Percentiles rank a stretch among this genome's conserved stretches.
phyloP scores from a whole-genome alignment of 805 yeast species.

The Metschnikowia borealis region DNA sequence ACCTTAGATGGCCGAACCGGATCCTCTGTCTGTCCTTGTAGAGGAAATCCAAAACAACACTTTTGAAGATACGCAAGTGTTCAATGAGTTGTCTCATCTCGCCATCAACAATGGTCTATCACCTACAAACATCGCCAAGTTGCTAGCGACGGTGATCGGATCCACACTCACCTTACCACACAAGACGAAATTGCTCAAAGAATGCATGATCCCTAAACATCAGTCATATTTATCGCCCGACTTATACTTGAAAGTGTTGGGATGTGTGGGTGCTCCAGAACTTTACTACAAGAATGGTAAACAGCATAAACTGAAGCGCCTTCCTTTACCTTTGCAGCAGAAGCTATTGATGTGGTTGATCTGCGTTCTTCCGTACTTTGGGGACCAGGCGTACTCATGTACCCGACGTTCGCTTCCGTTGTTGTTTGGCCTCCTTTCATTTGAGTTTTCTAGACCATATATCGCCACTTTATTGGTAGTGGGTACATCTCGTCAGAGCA shows the following conservation, averaged over 20 bases:
- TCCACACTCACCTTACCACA: constrained; percentile 5
- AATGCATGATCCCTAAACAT: constrained; percentile 10
- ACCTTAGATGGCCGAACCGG: not conserved
- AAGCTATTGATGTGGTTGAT: constrained; percentile 16
- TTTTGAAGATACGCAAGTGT: constrained; percentile 1
- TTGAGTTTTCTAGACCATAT: constrained; percentile 16
- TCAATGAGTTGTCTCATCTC: constrained; percentile 1
- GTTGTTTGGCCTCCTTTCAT: constrained; percentile 15
- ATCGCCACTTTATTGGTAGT: constrained; percentile 12
- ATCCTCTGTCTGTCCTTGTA: not conserved
- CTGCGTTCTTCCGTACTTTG: constrained; percentile 13
- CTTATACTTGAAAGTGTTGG: constrained; percentile 8
- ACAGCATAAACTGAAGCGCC: constrained; percentile 18
- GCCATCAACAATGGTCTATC: constrained; percentile 3
- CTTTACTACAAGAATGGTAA: constrained; percentile 16
- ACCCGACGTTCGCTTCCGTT: constrained; percentile 13
- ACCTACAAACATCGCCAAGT: constrained; percentile 3
- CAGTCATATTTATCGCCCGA: constrained; percentile 5
- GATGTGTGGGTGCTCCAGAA: constrained; percentile 16
- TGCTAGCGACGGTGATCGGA: constrained; percentile 9
- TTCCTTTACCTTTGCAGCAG: constrained; percentile 12
- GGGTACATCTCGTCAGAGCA: constrained; percentile 5
- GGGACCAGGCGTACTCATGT: not conserved
- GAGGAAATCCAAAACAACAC: not conserved
- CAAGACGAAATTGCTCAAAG: constrained; percentile 4